phyloP scores from a whole-genome alignment of 345 rosid genomes.

The Populus alba region DNA sequence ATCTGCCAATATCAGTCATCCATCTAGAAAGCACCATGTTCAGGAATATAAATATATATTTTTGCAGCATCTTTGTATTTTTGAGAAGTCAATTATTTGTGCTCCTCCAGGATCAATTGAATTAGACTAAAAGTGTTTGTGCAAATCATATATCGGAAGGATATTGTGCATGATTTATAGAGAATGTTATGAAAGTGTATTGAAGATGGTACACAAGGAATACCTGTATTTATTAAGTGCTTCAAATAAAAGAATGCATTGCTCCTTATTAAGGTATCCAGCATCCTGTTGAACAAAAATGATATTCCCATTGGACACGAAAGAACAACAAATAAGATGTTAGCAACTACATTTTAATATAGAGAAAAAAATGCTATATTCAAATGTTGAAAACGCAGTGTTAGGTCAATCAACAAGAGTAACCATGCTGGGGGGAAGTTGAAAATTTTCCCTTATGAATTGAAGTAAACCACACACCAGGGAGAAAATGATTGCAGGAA shows the following conservation, averaged over 20 bases:
- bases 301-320: conserved; percentile 7
- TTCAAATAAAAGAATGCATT: conserved; percentile 73
- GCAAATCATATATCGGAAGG: too few relatives aligned
- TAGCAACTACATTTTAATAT: not conserved
- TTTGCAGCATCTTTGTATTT: too few relatives aligned
- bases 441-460: too few relatives aligned
- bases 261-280: conserved; percentile 65
- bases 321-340: not conserved
- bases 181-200: conserved; percentile 6
- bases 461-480: too few relatives aligned
- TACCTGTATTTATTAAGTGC: conserved; percentile 89
- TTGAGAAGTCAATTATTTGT: too few relatives aligned
- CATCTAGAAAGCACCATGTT: too few relatives aligned
- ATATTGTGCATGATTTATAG: not conserved
- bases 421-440: too few relatives aligned
- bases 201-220: conserved; percentile 1
- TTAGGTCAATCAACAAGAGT: not conserved
- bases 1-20: too few relatives aligned
- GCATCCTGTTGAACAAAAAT: conserved; percentile 43
- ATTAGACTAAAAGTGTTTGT: too few relatives aligned
- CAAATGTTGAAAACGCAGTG: too few relatives aligned
- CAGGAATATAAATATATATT: too few relatives aligned
- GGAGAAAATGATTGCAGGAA: not conserved
- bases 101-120: too few relatives aligned
- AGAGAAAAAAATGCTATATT: not conserved